A percentile compares a stretch with the other conserved stretches of the same genome.
These are phyloP conservation scores for Triglochin maritima DNA, from an alignment of 106 monocot genomes.

Conservation along the genomic window DNA sequence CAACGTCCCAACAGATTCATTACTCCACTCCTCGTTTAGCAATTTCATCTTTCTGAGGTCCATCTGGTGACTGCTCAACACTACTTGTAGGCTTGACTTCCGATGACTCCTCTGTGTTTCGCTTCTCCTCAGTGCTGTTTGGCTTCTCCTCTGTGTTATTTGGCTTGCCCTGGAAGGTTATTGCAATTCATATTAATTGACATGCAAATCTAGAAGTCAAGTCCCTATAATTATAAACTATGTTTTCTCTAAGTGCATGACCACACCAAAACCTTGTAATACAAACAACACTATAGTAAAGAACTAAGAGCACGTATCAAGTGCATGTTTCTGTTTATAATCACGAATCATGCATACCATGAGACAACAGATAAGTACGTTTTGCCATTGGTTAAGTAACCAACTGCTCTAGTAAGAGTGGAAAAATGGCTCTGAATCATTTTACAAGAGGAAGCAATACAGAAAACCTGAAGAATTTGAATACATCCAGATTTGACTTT, in stretches of 20 bases:
- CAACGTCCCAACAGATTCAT: neutral
- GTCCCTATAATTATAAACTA: neutral
- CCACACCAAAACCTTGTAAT: neutral
- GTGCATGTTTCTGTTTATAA: too few relatives aligned
- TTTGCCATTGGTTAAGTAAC: too few relatives aligned
- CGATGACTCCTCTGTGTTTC: neutral
- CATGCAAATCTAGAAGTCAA: neutral
- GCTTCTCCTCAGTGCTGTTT: neutral
- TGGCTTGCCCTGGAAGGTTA: neutral
- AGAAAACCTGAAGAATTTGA: too few relatives aligned
- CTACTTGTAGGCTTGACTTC: neutral
- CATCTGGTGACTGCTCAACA: neutral
- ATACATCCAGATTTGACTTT: too few relatives aligned
- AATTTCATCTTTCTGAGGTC: constrained; percentile 1
- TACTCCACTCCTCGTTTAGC: neutral
- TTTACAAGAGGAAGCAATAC: too few relatives aligned
- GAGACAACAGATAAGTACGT: too few relatives aligned
- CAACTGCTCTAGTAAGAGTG: too few relatives aligned
- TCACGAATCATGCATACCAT: too few relatives aligned
- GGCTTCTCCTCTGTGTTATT: neutral
- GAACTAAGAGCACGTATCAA: too few relatives aligned
- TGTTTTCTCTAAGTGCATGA: neutral
- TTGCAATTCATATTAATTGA: neutral
- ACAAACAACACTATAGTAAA: neutral
- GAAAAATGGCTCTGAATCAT: too few relatives aligned